Evolutionary conservation across 1,284 basidiomycete genomes (phyloP).

Genomic region (Heterobasidion parviporum): DNA sequence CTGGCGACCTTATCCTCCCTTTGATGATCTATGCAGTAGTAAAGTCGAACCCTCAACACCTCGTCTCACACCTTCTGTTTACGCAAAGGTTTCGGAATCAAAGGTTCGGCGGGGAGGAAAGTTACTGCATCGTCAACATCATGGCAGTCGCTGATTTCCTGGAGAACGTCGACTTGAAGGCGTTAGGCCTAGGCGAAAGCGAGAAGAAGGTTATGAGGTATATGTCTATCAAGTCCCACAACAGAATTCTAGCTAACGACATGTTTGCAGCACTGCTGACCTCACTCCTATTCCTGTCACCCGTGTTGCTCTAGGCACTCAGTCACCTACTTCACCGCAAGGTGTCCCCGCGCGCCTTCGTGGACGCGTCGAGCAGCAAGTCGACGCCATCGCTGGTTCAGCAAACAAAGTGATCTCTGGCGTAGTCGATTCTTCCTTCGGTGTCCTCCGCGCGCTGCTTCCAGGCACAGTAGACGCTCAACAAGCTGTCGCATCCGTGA

Average conservation of each 20-base stretch:
- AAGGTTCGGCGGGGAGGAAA: slow-evolving; percentile 73
- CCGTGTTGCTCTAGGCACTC: slow-evolving; percentile 17
- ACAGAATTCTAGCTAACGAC: neutral
- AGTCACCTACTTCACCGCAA: slow-evolving; percentile 22
- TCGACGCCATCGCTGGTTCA: slow-evolving; percentile 74
- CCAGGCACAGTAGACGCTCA: slow-evolving; percentile 22
- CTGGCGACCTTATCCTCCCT: slow-evolving; percentile 77
- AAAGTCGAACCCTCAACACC: slow-evolving; percentile 77
- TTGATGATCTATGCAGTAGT: slow-evolving; percentile 89
- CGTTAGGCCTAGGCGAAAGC: slow-evolving; percentile 68
- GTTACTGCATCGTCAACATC: slow-evolving; percentile 88
- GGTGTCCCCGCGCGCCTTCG: slow-evolving; percentile 41
- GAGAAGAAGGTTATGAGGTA: slow-evolving; percentile 54
- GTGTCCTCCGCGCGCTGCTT: slow-evolving; percentile 65
- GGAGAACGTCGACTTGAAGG: slow-evolving; percentile 83
- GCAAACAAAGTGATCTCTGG: slow-evolving; percentile 82
- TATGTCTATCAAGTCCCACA: slow-evolving; percentile 10
- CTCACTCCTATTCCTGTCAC: slow-evolving; percentile 68
- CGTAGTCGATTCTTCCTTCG: slow-evolving; percentile 80
- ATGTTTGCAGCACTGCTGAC: slow-evolving; percentile 51
- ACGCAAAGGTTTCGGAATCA: slow-evolving; percentile 81
- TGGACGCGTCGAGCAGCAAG: slow-evolving; percentile 75
- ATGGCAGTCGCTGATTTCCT: slow-evolving; percentile 92
- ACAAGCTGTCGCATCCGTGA: slow-evolving; percentile 16
- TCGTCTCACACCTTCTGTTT: slow-evolving; percentile 83